Percentiles rank a stretch among this genome's conserved stretches.
Conservation (phyloP, 148 eudicot species). For the Oxyria digyna region DNA sequence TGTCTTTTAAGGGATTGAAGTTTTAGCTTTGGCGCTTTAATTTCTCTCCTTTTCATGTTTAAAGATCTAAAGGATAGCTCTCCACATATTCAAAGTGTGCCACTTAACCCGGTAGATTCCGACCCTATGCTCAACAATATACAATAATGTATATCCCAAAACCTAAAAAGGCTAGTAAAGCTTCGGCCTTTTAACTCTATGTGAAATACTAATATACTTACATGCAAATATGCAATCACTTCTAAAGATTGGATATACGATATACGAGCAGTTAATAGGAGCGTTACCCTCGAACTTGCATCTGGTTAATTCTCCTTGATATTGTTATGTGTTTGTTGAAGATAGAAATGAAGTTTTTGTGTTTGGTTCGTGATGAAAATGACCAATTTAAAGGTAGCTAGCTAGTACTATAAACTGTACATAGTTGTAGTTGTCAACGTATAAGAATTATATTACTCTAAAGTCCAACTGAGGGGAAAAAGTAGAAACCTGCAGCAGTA, state of each 20-base stretch:
- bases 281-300: no score
- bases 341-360: not conserved
- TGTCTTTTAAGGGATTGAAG: conserved; percentile 1
- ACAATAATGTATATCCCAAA: conserved; percentile 1
- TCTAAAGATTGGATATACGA: no score
- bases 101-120: not conserved
- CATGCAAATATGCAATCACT: no score
- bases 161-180: not conserved
- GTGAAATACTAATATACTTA: no score
- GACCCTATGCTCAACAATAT: not conserved
- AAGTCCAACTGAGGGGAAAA: not conserved
- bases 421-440: not conserved
- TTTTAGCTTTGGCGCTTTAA: not conserved
- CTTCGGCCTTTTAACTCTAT: not conserved
- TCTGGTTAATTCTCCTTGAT: not conserved
- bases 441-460: not conserved
- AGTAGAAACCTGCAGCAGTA: not conserved
- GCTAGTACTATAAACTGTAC: no score
- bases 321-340: no score
- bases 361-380: not conserved
- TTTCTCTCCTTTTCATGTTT: conserved; percentile 3
- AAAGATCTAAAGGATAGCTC: not conserved
- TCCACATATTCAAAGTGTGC: conserved; percentile 7
- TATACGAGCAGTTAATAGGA: no score
- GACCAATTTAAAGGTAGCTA: not conserved